phyloP scores from a whole-genome alignment of 2,329 filamentous ascomycete genomes.

The Lachnellula subtilissima region DNA sequence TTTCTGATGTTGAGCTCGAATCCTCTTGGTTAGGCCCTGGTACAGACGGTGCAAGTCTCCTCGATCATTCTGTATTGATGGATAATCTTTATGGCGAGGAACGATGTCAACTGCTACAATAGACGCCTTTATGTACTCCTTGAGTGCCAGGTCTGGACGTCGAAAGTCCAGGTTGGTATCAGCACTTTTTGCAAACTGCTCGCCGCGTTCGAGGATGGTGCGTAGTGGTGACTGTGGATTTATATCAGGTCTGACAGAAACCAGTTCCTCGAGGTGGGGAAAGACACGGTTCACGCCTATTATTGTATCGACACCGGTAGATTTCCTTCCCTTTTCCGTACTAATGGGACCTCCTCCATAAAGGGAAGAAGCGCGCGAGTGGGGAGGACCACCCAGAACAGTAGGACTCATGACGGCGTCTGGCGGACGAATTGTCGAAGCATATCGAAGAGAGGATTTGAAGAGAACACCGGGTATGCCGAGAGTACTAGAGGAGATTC shows the following conservation, averaged over 20 bases:
- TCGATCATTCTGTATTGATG: slow-evolving; percentile 53
- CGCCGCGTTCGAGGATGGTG: slow-evolving; percentile 48
- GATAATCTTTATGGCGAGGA: slow-evolving; percentile 70
- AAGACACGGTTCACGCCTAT: slow-evolving; percentile 27
- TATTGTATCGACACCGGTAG: slow-evolving; percentile 14
- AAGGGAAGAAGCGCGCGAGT: slow-evolving; percentile 20
- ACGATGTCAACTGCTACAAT: slow-evolving; percentile 74
- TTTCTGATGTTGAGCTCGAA: slow-evolving; percentile 42
- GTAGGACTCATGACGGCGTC: slow-evolving; percentile 29
- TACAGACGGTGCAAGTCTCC: slow-evolving; percentile 46
- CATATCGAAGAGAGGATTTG: slow-evolving; percentile 14
- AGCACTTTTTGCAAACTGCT: slow-evolving; percentile 53
- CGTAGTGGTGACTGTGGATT: slow-evolving; percentile 42
- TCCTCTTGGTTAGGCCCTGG: slow-evolving; percentile 44
- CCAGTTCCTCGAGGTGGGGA: slow-evolving; percentile 41
- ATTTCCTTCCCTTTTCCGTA: slow-evolving; percentile 13
- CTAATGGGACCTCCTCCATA: slow-evolving; percentile 23
- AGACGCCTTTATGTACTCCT: slow-evolving; percentile 78
- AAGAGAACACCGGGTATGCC: background rate
- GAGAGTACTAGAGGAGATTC: background rate
- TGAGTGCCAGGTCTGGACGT: slow-evolving; percentile 68
- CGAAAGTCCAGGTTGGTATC: slow-evolving; percentile 58
- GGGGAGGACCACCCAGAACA: slow-evolving; percentile 20
- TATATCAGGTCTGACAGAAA: slow-evolving; percentile 31
- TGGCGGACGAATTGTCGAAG: slow-evolving; percentile 5